Conservation (phyloP, 2,329 filamentous ascomycete species). For the Colletotrichum sp. region DNA sequence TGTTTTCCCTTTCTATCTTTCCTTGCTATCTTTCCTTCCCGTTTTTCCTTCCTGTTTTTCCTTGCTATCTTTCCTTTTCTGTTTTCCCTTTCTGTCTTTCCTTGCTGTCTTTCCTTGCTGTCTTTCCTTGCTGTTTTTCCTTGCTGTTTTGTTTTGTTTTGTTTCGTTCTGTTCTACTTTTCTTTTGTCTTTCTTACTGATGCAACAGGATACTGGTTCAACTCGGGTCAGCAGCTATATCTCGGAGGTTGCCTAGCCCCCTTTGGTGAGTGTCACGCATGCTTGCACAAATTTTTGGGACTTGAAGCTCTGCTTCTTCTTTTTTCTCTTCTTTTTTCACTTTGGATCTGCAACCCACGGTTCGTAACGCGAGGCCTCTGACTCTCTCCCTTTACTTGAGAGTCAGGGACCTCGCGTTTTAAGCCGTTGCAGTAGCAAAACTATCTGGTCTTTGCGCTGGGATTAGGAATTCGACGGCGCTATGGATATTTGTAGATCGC, state of each 20-base stretch:
- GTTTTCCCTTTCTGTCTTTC: too few relatives aligned
- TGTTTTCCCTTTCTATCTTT: background rate
- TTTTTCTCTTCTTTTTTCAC: background rate
- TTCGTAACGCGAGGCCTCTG: rapidly evolving
- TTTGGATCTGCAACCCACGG: background rate
- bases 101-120: too few relatives aligned
- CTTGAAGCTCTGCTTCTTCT: background rate
- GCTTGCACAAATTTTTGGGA: background rate
- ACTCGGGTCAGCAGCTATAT: background rate
- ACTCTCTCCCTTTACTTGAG: background rate
- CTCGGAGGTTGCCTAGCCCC: background rate
- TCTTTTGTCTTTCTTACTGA: background rate
- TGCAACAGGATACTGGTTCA: background rate
- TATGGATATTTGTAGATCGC: too few relatives aligned
- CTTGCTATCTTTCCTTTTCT: background rate
- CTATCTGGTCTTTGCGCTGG: too few relatives aligned
- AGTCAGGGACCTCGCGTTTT: background rate
- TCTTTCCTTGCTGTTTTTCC: too few relatives aligned
- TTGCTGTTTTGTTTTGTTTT: background rate
- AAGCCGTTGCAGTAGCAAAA: background rate
- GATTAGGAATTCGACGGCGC: too few relatives aligned
- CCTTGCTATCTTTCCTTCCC: background rate
- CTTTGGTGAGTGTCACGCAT: background rate
- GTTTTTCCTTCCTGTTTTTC: background rate
- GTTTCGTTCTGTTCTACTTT: background rate